These are phyloP conservation scores for Vitis labrusca DNA, from an alignment of 164 flowering plant genomes.

Conservation along the genomic window DNA sequence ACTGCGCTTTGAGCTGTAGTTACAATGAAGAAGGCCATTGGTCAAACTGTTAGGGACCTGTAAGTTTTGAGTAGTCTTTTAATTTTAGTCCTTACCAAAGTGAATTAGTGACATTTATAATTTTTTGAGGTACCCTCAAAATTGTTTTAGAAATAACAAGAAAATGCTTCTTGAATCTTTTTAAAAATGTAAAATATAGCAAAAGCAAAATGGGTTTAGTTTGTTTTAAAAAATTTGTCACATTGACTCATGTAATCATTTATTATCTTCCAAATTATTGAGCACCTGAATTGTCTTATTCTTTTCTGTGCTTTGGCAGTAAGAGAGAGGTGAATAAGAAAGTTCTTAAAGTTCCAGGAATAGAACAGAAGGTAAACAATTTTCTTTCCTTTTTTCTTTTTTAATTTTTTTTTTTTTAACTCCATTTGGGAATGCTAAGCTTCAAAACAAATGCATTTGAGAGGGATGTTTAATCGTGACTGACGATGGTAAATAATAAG, in stretches of 20 bases:
- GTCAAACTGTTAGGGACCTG: constrained; percentile 93
- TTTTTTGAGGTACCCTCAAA: no score
- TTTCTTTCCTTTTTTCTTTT: not conserved
- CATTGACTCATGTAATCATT: not conserved
- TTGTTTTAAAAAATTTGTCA: not conserved
- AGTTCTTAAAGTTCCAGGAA: constrained; percentile 93
- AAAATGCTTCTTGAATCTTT: no score
- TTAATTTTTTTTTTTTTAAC: not conserved
- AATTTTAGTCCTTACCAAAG: no score
- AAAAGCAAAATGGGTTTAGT: not conserved
- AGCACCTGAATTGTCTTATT: not conserved
- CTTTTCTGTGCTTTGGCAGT: constrained; percentile 44
- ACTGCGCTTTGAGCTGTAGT: constrained; percentile 14
- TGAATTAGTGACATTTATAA: no score
- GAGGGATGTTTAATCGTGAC: no score
- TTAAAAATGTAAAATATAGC: no score
- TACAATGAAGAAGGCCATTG: constrained; percentile 87
- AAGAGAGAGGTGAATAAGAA: constrained; percentile 98
- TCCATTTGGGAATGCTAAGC: no score
- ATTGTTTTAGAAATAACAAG: no score
- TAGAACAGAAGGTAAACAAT: constrained; percentile 84
- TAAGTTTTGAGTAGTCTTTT: constrained; percentile 37
- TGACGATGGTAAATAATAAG: no score
- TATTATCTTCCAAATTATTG: not conserved
- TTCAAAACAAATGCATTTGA: no score